Conservation (phyloP, 306 rosid genomes). For the Sicyos edulis region DNA sequence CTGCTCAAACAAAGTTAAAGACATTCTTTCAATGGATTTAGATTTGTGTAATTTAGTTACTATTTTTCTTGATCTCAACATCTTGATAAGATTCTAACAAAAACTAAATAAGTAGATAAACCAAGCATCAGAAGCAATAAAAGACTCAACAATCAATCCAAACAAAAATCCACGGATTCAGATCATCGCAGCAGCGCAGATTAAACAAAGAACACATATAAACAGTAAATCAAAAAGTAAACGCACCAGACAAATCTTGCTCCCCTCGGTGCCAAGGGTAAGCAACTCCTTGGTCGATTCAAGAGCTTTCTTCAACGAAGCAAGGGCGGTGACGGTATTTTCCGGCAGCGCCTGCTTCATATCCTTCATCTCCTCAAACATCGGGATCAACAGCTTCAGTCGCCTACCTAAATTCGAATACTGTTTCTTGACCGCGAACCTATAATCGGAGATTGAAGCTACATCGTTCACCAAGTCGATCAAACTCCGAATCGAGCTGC, state of each 20-base stretch:
- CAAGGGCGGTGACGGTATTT: slow-evolving; percentile 42
- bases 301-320: slow-evolving; percentile 51
- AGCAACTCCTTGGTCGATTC: slow-evolving; percentile 62
- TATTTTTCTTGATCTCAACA: too few species aligned
- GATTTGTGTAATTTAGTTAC: too few species aligned
- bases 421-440: slow-evolving; percentile 68
- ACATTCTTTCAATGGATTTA: too few species aligned
- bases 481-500: slow-evolving; percentile 32
- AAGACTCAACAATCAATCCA: neutral
- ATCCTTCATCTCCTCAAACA: slow-evolving; percentile 90
- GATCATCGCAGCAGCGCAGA: neutral
- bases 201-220: neutral
- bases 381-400: slow-evolving; percentile 73
- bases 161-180: neutral
- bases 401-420: slow-evolving; percentile 76
- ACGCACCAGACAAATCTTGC: slow-evolving; percentile 85
- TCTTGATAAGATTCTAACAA: too few species aligned
- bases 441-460: slow-evolving; percentile 66
- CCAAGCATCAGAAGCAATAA: neutral
- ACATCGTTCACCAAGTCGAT: slow-evolving; percentile 59
- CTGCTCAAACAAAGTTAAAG: too few species aligned
- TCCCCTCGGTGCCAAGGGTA: slow-evolving; percentile 63
- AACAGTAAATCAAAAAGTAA: neutral
- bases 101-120: too few species aligned
- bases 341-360: slow-evolving; percentile 34